These are phyloP conservation scores for Cucurbita argyrosperma DNA, from an alignment of 306 rosid genomes.

Conservation along the genomic window DNA sequence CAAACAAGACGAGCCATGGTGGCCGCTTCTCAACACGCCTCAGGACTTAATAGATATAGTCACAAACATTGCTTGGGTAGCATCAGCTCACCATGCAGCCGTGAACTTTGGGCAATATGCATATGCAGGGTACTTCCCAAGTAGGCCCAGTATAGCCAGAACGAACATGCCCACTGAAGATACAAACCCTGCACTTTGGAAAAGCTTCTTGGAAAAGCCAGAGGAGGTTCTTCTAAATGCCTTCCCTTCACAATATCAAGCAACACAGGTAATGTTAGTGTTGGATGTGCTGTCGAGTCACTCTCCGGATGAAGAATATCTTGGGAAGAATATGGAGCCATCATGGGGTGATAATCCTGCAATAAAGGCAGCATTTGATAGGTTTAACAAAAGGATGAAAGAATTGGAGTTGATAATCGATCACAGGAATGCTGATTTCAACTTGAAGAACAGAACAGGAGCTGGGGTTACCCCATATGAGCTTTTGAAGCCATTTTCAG, in stretches of 20 bases:
- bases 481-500: conserved; percentile 67
- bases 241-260: conserved; percentile 63
- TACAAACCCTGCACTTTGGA: conserved; percentile 29
- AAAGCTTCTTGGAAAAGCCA: conserved; percentile 30
- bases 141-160: conserved; percentile 47
- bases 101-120: conserved; percentile 66
- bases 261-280: conserved; percentile 40
- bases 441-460: conserved; percentile 53
- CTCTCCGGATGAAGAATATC: conserved; percentile 72
- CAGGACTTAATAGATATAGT: conserved; percentile 41
- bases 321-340: conserved; percentile 47
- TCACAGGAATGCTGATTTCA: conserved; percentile 25
- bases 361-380: conserved; percentile 39
- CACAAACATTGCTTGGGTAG: conserved; percentile 39
- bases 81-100: conserved; percentile 66
- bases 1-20: conserved; percentile 66
- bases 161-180: conserved; percentile 56
- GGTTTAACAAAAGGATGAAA: conserved; percentile 29
- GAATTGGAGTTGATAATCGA: conserved; percentile 36
- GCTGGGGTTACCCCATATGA: conserved; percentile 62
- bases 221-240: conserved; percentile 21
- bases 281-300: conserved; percentile 54
- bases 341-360: conserved; percentile 49
- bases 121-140: conserved; percentile 61
- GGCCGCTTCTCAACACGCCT: conserved; percentile 42